phyloP scores from a whole-genome alignment of 2,329 filamentous ascomycete species.

The Teratosphaeria viscida region DNA sequence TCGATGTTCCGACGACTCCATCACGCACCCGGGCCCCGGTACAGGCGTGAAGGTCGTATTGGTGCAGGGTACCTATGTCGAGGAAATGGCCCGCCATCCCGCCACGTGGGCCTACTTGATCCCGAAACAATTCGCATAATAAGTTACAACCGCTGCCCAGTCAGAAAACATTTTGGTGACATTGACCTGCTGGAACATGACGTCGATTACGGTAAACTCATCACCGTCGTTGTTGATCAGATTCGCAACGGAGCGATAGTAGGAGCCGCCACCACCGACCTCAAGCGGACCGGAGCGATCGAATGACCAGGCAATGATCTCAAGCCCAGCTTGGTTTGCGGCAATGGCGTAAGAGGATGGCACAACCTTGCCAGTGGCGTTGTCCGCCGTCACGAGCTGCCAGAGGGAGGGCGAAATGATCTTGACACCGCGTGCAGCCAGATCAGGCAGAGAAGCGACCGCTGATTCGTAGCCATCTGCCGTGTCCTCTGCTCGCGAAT shows the following conservation, averaged over 20 bases:
- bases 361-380: slow-evolving; percentile 44
- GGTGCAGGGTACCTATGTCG: neutral
- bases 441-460: slow-evolving; percentile 45
- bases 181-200: slow-evolving; percentile 50
- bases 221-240: slow-evolving; percentile 54
- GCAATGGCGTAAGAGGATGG: slow-evolving; percentile 52
- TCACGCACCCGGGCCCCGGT: no score
- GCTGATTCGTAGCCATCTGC: slow-evolving; percentile 43
- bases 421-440: slow-evolving; percentile 48
- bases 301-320: slow-evolving; percentile 59
- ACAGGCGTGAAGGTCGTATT: no score
- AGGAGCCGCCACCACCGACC: slow-evolving; percentile 44
- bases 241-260: slow-evolving; percentile 41
- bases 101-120: neutral
- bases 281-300: slow-evolving; percentile 54
- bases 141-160: slow-evolving; percentile 59
- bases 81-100: neutral
- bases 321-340: slow-evolving; percentile 51
- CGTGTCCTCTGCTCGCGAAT: slow-evolving; percentile 47
- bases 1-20: no score
- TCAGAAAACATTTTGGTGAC: slow-evolving; percentile 56
- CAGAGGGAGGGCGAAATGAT: slow-evolving; percentile 54
- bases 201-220: slow-evolving; percentile 55
- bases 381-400: slow-evolving; percentile 45
- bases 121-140: slow-evolving; percentile 63